Base-by-base conservation (phyloP, 306 rosid species). In the Oemleria cerasiformis region DNA sequence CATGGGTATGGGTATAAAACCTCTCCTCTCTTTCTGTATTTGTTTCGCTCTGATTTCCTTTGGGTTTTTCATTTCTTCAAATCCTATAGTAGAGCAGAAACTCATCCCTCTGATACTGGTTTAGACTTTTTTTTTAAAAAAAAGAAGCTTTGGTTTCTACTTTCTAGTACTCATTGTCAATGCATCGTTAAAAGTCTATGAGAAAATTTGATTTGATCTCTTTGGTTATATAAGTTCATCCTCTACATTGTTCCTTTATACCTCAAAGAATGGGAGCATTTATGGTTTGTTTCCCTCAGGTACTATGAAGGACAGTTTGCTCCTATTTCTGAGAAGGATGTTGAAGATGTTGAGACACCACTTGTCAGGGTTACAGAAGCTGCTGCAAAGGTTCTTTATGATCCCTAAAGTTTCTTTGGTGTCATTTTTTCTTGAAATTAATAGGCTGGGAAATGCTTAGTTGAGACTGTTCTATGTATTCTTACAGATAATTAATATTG, bases 241-340 rank as follows among this genome's bases (percentile, higher is more conserved):
- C 36, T n/a, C 19, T 39, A 68, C 23, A 39, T 53, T 53, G 4
- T 39, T 50, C 17, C 21, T 40, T 40, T 39, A 20, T 25, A 53
- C 38, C 34, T 34, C 12, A 16, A 5, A 50, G 6, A 10, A 30
- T 58, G 19, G 4, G 48, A 4, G 49, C 7, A 5, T 34, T 68
- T 13, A 40, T 14, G 39, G 4, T 66, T 57, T 60, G 30, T 21
- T 75, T 74, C 38, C 57, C 73, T 68, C 92, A 94, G 98, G 84
- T 94, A 94, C 86, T 94, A 80, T 71, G 97, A 87, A 87, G 98
- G 98, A 65, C 92, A 87, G 70, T 85, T 94, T 56, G 81, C 92
- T 50, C 77, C 95, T 63, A 86, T 94, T 55, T 87, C 97, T 71
- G 97, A 94, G 78, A 78, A 64, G 67, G 95, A 89, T 68, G 77